Conservation (phyloP, 805 yeast species). For the Brettanomyces custersianus region DNA sequence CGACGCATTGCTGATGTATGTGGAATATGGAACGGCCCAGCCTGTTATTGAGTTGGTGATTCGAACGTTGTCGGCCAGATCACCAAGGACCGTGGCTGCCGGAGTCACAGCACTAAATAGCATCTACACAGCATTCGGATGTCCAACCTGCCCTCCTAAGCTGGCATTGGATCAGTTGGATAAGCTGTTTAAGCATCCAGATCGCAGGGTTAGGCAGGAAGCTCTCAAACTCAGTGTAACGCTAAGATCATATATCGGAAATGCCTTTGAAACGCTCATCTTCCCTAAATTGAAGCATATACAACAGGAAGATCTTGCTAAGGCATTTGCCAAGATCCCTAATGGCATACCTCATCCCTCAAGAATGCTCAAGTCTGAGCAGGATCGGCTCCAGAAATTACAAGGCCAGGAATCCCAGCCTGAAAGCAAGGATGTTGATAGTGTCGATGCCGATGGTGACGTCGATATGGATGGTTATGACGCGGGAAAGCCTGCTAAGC, state of each 20-base stretch:
- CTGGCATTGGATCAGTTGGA: conserved; percentile 49
- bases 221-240: conserved; percentile 62
- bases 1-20: conserved; percentile 52
- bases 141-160: conserved; percentile 49
- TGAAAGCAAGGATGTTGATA: conserved; percentile 28
- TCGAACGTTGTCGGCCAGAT: conserved; percentile 50
- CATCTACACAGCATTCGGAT: conserved; percentile 55
- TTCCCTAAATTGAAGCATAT: conserved; percentile 78
- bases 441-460: conserved; percentile 21
- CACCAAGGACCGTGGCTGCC: conserved; percentile 75
- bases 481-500: conserved; percentile 5
- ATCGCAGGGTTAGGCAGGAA: conserved; percentile 75
- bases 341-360: conserved; percentile 37
- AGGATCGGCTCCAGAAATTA: conserved; percentile 15
- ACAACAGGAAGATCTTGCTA: conserved; percentile 76
- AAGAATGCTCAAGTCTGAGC: conserved; percentile 41
- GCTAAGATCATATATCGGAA: conserved; percentile 68
- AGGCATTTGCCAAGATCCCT: conserved; percentile 49
- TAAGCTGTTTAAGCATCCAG: conserved; percentile 76
- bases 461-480: conserved; percentile 4
- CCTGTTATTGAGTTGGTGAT: conserved; percentile 57
- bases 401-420: conserved; percentile 13
- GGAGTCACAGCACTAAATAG: conserved; percentile 47
- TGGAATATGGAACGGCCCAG: conserved; percentile 60
- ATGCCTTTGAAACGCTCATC: conserved; percentile 44